phyloP scores from a whole-genome alignment of 768 basidiomycete genomes.

The Boletus edulis region DNA sequence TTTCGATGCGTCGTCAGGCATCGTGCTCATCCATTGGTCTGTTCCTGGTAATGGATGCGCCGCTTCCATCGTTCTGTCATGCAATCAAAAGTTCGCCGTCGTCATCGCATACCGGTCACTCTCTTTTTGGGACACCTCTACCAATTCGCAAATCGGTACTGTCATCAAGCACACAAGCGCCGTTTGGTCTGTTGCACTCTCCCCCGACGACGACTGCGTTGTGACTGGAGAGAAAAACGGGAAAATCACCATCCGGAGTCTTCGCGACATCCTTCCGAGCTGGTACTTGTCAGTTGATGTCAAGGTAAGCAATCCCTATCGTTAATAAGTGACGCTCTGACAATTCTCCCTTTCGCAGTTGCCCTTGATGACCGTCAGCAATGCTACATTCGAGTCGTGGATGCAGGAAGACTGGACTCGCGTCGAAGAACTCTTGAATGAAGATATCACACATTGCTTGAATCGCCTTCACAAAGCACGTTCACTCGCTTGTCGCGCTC shows the following conservation, averaged over 20 bases:
- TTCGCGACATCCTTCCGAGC: neutral
- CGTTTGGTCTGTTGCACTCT: neutral
- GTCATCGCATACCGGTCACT: neutral
- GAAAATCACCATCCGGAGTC: neutral
- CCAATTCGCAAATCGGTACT: neutral
- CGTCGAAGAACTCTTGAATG: neutral
- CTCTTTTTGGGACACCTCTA: constrained; percentile 2
- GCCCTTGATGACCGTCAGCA: neutral
- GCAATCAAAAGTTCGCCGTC: too few species aligned
- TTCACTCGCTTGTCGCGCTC: constrained; percentile 1
- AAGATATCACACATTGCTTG: neutral
- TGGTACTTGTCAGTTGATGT: neutral
- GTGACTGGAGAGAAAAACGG: neutral
- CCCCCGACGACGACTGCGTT: neutral
- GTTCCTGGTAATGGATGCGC: too few species aligned
- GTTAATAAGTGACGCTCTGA: neutral
- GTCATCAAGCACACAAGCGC: neutral
- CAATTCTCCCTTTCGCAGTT: neutral
- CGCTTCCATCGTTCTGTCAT: too few species aligned
- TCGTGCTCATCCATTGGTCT: too few species aligned
- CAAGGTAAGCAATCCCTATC: neutral
- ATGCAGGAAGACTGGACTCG: neutral
- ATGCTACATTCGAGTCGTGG: neutral
- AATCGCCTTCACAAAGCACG: neutral
- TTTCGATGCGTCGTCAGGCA: neutral